These are phyloP conservation scores for Eucalyptus sp. DNA, from an alignment of 345 rosid genomes.

Conservation along the genomic window DNA sequence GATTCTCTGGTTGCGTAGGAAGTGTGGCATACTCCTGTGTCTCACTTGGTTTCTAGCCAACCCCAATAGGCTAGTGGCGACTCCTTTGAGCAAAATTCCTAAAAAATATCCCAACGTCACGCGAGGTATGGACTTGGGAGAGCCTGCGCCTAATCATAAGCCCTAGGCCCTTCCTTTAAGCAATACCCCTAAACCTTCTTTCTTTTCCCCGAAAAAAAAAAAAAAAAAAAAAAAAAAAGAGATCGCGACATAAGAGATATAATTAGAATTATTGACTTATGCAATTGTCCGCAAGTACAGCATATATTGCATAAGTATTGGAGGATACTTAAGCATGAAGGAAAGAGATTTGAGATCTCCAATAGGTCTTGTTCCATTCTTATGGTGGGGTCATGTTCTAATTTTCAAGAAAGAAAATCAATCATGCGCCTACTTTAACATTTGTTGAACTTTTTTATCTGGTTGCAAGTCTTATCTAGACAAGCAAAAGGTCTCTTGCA, in stretches of 20 bases:
- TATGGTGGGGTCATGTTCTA: neutral
- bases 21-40: no score
- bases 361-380: neutral
- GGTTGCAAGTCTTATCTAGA: neutral
- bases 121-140: no score
- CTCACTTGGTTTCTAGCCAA: no score
- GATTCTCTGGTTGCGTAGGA: no score
- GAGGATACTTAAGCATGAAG: neutral
- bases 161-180: no score
- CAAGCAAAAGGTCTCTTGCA: neutral
- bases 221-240: no score
- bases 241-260: neutral
- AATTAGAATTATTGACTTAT: neutral
- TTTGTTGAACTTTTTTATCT: neutral
- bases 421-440: neutral
- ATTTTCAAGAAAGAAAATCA: neutral
- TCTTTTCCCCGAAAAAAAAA: no score
- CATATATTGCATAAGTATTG: neutral
- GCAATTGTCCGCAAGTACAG: neutral
- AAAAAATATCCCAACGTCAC: no score
- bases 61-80: no score
- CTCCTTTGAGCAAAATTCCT: no score
- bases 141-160: no score
- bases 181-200: no score
- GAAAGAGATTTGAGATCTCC: neutral